These are phyloP conservation scores for Agaricus sinodeliciosus DNA, from an alignment of 768 basidiomycete species.

Conservation along the genomic window DNA sequence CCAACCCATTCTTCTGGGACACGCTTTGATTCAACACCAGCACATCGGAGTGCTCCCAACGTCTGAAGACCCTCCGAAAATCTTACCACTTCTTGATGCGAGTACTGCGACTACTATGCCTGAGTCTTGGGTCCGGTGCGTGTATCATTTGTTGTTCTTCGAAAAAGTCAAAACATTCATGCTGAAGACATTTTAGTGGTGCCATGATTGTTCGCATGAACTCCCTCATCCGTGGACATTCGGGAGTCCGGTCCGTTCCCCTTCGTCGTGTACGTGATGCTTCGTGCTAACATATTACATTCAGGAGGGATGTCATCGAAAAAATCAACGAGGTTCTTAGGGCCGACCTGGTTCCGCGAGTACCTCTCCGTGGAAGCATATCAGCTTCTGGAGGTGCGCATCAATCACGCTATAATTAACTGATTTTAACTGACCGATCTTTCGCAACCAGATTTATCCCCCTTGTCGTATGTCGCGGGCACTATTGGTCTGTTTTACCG, in stretches of 20 bases:
- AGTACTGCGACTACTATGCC: constrained; percentile 69
- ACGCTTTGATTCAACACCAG: constrained; percentile 69
- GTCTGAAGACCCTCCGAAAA: constrained; percentile 35
- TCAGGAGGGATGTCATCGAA: constrained; percentile 64
- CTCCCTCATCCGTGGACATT: constrained; percentile 76
- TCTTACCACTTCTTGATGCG: constrained; percentile 65
- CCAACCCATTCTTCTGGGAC: constrained; percentile 53
- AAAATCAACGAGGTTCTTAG: constrained; percentile 58
- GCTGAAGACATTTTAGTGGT: constrained; percentile 38
- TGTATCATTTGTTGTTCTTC: background rate
- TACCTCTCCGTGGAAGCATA: constrained; percentile 75
- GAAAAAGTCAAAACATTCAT: constrained; percentile 25
- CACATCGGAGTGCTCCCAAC: constrained; percentile 62
- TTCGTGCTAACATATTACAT: background rate
- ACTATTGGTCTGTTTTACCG: constrained; percentile 39
- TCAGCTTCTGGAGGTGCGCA: constrained; percentile 67
- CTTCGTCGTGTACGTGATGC: background rate
- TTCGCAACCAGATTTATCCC: constrained; percentile 34
- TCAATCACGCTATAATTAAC: constrained; percentile 2
- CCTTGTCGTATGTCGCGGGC: constrained; percentile 61
- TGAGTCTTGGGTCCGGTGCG: constrained; percentile 73
- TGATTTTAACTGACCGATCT: background rate
- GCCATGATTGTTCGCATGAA: constrained; percentile 79
- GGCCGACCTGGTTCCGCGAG: constrained; percentile 62
- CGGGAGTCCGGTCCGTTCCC: constrained; percentile 50